phyloP scores from a whole-genome alignment of 495 filamentous ascomycete species.

The Penicillium daleae region DNA sequence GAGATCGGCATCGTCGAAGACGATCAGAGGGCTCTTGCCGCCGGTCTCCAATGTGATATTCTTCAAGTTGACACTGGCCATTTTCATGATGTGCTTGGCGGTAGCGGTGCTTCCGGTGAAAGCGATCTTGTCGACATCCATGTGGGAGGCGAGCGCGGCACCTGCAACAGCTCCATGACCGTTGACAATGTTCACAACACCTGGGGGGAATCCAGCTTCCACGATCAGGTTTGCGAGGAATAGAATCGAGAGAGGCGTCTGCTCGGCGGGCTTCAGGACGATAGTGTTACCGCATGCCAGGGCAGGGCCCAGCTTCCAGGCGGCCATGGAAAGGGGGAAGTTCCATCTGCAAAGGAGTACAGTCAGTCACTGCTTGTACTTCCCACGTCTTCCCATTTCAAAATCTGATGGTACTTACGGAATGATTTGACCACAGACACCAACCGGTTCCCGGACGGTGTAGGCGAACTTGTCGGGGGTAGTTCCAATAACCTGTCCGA shows the following conservation, averaged over 20 bases:
- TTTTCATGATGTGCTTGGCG: slow-evolving; percentile 86
- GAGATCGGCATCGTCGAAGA: slow-evolving; percentile 85
- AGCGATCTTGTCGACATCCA: slow-evolving; percentile 81
- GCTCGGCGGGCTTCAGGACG: slow-evolving; percentile 88
- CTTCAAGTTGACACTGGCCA: slow-evolving; percentile 62
- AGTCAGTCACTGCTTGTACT: background rate
- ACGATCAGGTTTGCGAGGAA: slow-evolving; percentile 77
- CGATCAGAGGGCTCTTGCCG: slow-evolving; percentile 80
- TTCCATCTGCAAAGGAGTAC: slow-evolving; percentile 60
- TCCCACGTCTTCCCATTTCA: background rate
- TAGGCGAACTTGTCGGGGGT: slow-evolving; percentile 83
- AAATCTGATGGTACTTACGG: no score
- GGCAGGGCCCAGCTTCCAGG: slow-evolving; percentile 77
- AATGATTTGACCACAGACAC: slow-evolving; percentile 91
- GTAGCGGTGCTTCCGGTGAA: slow-evolving; percentile 87
- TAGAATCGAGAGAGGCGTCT: slow-evolving; percentile 82
- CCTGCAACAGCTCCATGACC: slow-evolving; percentile 77
- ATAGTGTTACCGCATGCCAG: slow-evolving; percentile 70
- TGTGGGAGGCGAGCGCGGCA: slow-evolving; percentile 74
- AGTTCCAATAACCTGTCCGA: slow-evolving; percentile 84
- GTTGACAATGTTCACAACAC: slow-evolving; percentile 86
- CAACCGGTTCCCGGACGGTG: slow-evolving; percentile 82
- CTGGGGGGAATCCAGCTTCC: slow-evolving; percentile 88
- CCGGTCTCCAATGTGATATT: slow-evolving; percentile 73
- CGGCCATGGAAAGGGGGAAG: slow-evolving; percentile 77